Evolutionary conservation across 2,329 filamentous ascomycete species (phyloP).

Genomic region (Pyrenophora graminea): DNA sequence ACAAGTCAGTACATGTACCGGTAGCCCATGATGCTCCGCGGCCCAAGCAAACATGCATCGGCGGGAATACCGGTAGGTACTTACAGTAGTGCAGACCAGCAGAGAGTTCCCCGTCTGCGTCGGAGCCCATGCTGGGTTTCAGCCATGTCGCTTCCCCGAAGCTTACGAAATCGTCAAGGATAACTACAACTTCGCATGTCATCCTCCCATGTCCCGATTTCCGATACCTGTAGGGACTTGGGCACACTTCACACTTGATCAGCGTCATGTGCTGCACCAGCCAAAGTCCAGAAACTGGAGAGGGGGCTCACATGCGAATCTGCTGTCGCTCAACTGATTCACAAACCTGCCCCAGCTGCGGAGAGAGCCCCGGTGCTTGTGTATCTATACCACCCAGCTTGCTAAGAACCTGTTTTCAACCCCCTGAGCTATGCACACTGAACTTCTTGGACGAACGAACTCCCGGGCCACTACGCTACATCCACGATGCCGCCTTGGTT

Average conservation of each 20-base stretch:
- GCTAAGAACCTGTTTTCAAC: not conserved
- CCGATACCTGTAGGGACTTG: too few species aligned
- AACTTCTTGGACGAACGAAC: not conserved
- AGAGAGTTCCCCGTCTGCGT: not conserved
- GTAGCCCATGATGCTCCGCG: not conserved
- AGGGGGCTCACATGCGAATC: not conserved
- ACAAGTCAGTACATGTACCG: not conserved
- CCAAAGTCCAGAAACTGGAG: not conserved
- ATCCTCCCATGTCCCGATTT: too few species aligned
- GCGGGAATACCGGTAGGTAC: not conserved
- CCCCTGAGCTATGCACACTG: not conserved
- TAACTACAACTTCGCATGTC: too few species aligned
- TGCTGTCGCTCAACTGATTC: not conserved
- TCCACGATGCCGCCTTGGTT: not conserved
- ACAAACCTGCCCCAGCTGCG: not conserved
- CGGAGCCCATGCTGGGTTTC: not conserved
- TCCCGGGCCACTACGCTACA: too few species aligned
- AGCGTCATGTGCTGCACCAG: not conserved
- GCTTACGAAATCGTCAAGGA: not conserved
- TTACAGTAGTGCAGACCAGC: not conserved
- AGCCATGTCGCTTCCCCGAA: constrained; percentile 2
- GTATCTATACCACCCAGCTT: too few species aligned
- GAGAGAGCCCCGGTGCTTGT: not conserved
- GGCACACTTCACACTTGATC: not conserved
- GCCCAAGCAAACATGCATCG: constrained; percentile 4